Percentiles rank a stretch among this genome's conserved stretches.
Conservation (phyloP, 495 filamentous ascomycete species). For the Penicillium pulvis region DNA sequence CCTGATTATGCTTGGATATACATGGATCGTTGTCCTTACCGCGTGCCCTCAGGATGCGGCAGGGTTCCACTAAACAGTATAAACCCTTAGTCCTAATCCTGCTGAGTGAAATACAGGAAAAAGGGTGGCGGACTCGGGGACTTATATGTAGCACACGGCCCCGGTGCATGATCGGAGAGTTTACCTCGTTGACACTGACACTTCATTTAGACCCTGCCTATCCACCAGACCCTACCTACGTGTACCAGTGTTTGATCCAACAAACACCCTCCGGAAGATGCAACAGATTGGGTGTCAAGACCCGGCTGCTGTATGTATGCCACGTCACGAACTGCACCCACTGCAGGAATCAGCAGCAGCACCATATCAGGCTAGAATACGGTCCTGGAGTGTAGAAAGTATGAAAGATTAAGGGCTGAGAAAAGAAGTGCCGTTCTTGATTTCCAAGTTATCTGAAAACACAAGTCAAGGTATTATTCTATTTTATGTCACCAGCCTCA, state of each 20-base stretch:
- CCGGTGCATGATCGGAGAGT: constrained; percentile 16
- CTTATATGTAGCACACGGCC: constrained; percentile 18
- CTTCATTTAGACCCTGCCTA: neutral
- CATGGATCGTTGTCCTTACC: neutral
- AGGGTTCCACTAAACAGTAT: neutral
- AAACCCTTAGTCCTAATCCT: neutral
- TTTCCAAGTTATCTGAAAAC: constrained; percentile 33
- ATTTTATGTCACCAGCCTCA: constrained; percentile 62
- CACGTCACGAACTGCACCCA: constrained; percentile 42
- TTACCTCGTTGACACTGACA: constrained; percentile 7
- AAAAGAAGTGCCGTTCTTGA: constrained; percentile 21
- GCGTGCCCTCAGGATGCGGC: neutral
- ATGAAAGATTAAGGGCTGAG: constrained; percentile 4
- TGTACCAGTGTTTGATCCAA: constrained; percentile 32
- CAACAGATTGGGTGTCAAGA: constrained; percentile 26
- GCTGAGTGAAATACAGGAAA: neutral
- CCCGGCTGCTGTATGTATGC: constrained; percentile 33
- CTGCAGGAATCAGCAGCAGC: constrained; percentile 25
- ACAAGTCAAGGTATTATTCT: constrained; percentile 39
- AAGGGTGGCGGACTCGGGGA: neutral
- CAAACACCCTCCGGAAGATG: constrained; percentile 22
- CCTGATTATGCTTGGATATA: neutral
- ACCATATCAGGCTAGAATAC: neutral
- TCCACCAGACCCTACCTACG: constrained; percentile 26
- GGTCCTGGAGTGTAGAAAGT: neutral